Base-by-base conservation (phyloP, 2,329 filamentous ascomycete species). In the Exophiala sp. region DNA sequence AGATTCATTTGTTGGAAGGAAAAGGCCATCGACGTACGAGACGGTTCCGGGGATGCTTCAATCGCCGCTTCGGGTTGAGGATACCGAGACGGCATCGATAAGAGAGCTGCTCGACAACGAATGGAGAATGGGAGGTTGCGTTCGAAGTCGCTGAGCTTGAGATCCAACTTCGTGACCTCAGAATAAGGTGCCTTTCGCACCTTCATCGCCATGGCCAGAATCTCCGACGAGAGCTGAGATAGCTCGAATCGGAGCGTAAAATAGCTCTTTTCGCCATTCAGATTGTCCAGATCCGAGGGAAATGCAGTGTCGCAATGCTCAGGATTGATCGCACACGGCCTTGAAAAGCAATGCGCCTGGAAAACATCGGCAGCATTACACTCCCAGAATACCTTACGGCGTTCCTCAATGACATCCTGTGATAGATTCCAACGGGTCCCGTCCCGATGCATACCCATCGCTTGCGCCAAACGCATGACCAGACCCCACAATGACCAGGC, bases 381-480 rank as follows among this genome's bases (percentile, higher is more conserved):
- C 45, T 54, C 51, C 51, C 51, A 54, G 21, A 54, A 54, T 38
- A 54, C 51, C 38, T 54, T 54, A 35, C 51, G 51, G 35, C 51
- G 16, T 41, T 54, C 51, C 45, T 54, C 51, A 29, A 49, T 29
- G 14, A 54, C 45, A 43, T 54, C 36, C 20, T 54, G 21, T 1
- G 51, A 21, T 34, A 54, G 45, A 49, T 54, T 54, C 51, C 51
- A 54, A 29, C 51, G 21, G 7, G 45, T 49, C 12, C 51, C 51
- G 20, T 54, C 51, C 9, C 51, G 51, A 20, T 54, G 51, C 51
- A 54, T 54, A 8, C 51, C 51, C 51, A 54, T 54, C 36, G 51
- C 51, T 49, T 54, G 51, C 21, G 35, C 33, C 36, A 54, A 44
- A 42, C 51, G 51, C 51, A 54, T 54, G 3, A 54, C 51, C 9